These are phyloP conservation scores for Oryza coarctata DNA, from an alignment of 176 grass and related monocot genomes.

Conservation along the genomic window DNA sequence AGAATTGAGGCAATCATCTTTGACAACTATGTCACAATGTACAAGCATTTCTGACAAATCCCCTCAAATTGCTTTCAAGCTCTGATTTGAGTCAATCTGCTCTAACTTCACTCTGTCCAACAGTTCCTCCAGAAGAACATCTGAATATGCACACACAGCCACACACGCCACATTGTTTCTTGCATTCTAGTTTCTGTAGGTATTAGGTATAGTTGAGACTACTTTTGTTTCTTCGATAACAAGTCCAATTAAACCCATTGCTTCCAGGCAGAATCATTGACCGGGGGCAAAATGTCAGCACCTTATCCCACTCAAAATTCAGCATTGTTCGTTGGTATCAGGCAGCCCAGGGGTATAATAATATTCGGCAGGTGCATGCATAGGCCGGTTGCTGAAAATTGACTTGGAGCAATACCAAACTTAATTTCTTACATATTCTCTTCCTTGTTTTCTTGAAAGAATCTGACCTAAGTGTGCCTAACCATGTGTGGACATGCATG, in stretches of 20 bases:
- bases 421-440: neutral
- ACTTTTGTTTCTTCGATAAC: neutral
- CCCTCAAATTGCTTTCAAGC: neutral
- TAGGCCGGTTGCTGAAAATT: constrained; percentile 1
- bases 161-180: neutral
- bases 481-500: neutral
- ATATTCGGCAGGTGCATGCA: neutral
- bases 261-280: constrained; percentile 9
- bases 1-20: too few species aligned
- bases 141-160: neutral
- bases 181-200: neutral
- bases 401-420: constrained; percentile 8
- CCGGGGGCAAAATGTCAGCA: constrained; percentile 14
- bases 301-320: constrained; percentile 18
- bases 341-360: constrained; percentile 2
- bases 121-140: neutral
- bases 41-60: too few species aligned
- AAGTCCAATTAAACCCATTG: constrained; percentile 5
- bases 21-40: neutral
- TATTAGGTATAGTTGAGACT: constrained; percentile 13
- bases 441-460: neutral
- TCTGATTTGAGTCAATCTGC: neutral
- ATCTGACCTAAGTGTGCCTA: constrained; percentile 3
- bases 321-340: constrained; percentile 40
- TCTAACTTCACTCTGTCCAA: neutral